Evolutionary conservation across 116 monocot genomes (phyloP), one percentile per base, ranked within the genome.

Genomic region (Trichopus zeylanicus): DNA sequence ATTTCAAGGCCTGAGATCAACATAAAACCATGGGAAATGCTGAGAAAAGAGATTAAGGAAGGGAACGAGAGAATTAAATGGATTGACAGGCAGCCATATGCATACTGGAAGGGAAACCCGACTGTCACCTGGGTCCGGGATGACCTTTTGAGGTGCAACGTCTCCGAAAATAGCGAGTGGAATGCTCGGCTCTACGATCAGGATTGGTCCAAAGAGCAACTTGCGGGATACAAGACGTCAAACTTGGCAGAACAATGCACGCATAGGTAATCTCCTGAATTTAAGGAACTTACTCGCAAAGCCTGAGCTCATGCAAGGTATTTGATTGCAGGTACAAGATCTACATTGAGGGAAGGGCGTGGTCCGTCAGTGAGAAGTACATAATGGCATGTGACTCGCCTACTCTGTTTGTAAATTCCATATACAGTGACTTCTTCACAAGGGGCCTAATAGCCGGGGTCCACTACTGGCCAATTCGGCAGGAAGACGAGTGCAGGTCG

Each of bases 31-130:
- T 84, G 84, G 84, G 66, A 39, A 29, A 12, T 1, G 29, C 38
- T 79, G 66, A 23, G 53, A 60, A 34, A 66, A 58, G 88, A 83
- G 46, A 54, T 88, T 49, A 64, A 16, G 52, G 31, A 69, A 33
- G 73, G 55, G 26, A 83, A 71, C 27, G 19, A 61, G 49, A 67
- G 26, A 38, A 5, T 56, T 24, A 76, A 59, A 46, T 88, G 88
- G 83, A 18, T 24, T 13, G 70, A 83, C 2, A 73, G 77, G 39
- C 57, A 68, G 34, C 83, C 83, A 0, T 74, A 88, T 61, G 88
- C 88, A 7, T 83, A 64, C 67, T 88, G 88, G 88, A 88, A 80
- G 49, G 88, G 88, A 31, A 88, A 88, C 62, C 68, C 79, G 0
- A 0, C 0, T 6, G 70, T 82, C 19, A 62, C 76, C 0, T 0